Evolutionary conservation across 179 eudicot species (phyloP).

Genomic region (Sideroxylon spinosum): DNA sequence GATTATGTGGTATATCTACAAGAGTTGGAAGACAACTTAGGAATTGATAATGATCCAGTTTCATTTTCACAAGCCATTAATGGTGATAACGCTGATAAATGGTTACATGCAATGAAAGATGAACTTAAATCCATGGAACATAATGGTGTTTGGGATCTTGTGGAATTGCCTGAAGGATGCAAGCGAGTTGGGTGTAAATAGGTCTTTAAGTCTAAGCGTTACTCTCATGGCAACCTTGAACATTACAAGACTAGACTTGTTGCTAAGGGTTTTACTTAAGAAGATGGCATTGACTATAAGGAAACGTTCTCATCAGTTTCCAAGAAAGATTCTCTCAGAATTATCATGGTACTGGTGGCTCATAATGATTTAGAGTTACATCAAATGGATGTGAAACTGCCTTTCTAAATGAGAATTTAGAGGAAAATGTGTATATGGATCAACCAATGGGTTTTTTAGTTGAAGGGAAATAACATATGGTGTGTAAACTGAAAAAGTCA

Average conservation of each 20-base stretch:
- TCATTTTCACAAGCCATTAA: neutral
- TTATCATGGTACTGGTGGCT: neutral
- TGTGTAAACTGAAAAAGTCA: neutral
- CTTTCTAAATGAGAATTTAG: neutral
- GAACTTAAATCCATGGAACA: too few species aligned
- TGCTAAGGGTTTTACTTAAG: too few species aligned
- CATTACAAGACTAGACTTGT: too few species aligned
- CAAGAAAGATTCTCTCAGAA: neutral
- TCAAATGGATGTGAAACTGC: neutral
- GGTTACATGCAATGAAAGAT: neutral
- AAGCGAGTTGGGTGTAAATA: neutral
- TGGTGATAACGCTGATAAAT: neutral
- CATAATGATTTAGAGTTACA: constrained; percentile 7
- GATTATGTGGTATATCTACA: constrained; percentile 13
- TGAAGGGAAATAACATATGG: neutral
- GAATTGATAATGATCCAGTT: too few species aligned
- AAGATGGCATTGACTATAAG: too few species aligned
- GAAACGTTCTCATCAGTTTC: neutral
- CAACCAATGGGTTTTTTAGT: neutral
- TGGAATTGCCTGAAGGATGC: neutral
- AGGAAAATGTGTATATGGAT: too few species aligned
- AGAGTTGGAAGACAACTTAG: too few species aligned
- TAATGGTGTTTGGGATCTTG: too few species aligned
- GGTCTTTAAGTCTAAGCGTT: neutral
- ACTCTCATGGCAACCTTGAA: neutral